phyloP scores from a whole-genome alignment of 2,329 filamentous ascomycete species.

The Colletotrichum sp. region DNA sequence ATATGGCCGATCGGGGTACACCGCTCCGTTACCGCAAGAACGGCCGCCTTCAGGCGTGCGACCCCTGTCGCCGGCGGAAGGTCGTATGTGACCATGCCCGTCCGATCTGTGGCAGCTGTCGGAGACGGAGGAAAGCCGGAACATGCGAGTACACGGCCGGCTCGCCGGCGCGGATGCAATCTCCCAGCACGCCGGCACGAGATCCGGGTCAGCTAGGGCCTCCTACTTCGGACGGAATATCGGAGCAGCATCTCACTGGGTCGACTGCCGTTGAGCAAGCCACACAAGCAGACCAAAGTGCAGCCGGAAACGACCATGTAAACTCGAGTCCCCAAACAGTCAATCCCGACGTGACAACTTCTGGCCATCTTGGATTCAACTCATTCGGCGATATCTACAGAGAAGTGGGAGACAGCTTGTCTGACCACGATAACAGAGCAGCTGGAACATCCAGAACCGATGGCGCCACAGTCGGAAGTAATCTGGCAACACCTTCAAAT shows the following conservation, averaged over 20 bases:
- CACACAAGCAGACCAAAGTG: neutral
- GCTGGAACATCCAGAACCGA: neutral
- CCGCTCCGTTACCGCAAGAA: conserved; percentile 9
- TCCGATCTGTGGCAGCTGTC: conserved; percentile 43
- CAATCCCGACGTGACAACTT: neutral
- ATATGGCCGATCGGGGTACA: neutral
- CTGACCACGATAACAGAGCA: neutral
- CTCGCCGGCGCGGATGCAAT: neutral
- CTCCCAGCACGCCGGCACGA: neutral
- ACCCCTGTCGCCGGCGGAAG: conserved; percentile 46
- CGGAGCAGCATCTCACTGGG: neutral
- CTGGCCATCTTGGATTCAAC: conserved; percentile 49
- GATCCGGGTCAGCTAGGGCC: neutral
- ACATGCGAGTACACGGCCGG: conserved; percentile 38
- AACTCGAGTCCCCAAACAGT: neutral
- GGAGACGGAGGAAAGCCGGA: conserved; percentile 32
- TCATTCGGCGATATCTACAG: conserved; percentile 47
- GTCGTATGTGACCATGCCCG: conserved; percentile 47
- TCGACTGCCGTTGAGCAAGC: neutral
- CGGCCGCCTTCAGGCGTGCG: conserved; percentile 26
- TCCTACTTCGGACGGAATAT: neutral
- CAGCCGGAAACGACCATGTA: neutral
- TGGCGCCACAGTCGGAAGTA: conserved; percentile 1
- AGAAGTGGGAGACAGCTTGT: conserved; percentile 44
- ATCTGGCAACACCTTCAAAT: conserved; percentile 11